Evolutionary conservation across 345 rosid genomes (phyloP).

Genomic region (Sonneratia alba): DNA sequence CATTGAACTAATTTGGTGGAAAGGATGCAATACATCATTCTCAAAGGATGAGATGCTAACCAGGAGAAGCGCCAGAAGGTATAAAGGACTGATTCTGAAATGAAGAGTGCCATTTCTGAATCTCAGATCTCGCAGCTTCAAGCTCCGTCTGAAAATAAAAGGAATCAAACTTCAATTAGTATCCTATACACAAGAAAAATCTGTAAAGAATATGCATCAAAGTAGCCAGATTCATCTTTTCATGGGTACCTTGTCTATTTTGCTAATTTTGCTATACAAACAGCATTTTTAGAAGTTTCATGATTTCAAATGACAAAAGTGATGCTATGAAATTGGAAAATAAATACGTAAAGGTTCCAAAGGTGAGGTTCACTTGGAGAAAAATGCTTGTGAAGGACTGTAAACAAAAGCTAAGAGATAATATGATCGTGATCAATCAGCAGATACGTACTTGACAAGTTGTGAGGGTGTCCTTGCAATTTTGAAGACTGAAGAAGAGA

Average conservation of each 20-base stretch:
- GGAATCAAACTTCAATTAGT: background rate
- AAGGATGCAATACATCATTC: slow-evolving; percentile 5
- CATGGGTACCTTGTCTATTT: background rate
- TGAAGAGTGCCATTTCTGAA: slow-evolving; percentile 73
- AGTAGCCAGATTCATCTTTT: background rate
- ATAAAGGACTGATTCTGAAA: slow-evolving; percentile 64
- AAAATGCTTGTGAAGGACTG: background rate
- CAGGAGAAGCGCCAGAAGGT: slow-evolving; percentile 60
- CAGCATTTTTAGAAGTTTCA: background rate
- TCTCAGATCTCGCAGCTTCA: slow-evolving; percentile 66
- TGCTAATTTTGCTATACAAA: background rate
- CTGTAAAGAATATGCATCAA: background rate
- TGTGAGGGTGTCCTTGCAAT: slow-evolving; percentile 60
- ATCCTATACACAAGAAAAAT: background rate
- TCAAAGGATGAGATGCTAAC: slow-evolving; percentile 31
- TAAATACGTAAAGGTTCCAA: background rate
- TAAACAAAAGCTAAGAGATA: background rate
- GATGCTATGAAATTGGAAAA: background rate
- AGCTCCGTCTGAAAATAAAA: slow-evolving; percentile 44
- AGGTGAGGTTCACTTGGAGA: background rate
- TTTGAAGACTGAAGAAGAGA: slow-evolving; percentile 62
- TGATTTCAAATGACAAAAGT: background rate
- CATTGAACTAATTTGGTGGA: background rate
- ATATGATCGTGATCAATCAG: slow-evolving; percentile 1
- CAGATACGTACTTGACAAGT: slow-evolving; percentile 56